These are phyloP conservation scores for Calonectria crousiana DNA, from an alignment of 2,329 filamentous ascomycete species.

Conservation along the genomic window DNA sequence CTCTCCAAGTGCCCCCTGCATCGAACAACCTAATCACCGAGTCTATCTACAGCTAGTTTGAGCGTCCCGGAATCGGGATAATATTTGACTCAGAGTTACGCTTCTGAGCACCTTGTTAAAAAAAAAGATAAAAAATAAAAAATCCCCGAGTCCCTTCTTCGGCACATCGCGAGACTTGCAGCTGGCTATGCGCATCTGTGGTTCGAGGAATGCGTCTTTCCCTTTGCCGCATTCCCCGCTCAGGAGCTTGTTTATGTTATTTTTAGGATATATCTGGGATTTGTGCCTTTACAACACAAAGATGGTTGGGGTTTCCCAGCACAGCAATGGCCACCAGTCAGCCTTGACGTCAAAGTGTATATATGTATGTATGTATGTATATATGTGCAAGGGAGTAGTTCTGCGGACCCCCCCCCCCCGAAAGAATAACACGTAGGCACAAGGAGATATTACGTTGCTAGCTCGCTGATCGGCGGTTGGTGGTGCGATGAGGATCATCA, in stretches of 20 bases:
- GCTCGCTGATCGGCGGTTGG: not conserved
- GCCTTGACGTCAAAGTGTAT: not conserved
- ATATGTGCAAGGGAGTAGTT: not conserved
- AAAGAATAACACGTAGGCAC: not conserved
- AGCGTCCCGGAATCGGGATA: not conserved
- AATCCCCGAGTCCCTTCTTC: not conserved
- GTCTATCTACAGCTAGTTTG: not conserved
- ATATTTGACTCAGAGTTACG: not conserved
- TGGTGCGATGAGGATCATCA: slow-evolving; percentile 8
- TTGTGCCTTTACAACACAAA: not conserved
- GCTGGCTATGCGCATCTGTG: not conserved
- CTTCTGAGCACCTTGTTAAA: not conserved
- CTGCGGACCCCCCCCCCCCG: not conserved
- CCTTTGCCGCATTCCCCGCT: not conserved
- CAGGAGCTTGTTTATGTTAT: not conserved
- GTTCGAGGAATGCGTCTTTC: not conserved
- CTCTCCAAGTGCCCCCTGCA: not conserved
- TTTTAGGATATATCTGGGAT: not conserved
- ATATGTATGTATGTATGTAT: too few species aligned
- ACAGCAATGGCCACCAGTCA: not conserved
- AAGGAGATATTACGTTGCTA: not conserved
- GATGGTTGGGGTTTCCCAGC: not conserved
- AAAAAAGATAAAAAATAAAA: too few species aligned
- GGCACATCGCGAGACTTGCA: not conserved
- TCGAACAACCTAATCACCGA: not conserved